phyloP scores from a whole-genome alignment of 2,329 filamentous ascomycete genomes.

The Akanthomyces muscarius region DNA sequence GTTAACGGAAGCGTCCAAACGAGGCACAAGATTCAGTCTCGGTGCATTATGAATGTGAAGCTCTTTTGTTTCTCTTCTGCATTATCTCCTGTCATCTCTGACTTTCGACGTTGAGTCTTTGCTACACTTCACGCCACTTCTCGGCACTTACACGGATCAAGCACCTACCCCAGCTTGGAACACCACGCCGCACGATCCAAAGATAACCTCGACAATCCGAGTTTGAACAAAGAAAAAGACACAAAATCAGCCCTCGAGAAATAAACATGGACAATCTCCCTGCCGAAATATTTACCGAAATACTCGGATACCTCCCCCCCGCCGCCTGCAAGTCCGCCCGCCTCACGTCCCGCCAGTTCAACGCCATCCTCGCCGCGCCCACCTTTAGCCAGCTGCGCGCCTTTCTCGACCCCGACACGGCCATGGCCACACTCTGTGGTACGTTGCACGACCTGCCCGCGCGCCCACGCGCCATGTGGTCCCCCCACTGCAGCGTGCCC shows the following conservation, averaged over 20 bases:
- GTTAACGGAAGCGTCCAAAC: no score
- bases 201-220: no score
- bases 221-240: neutral
- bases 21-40: neutral
- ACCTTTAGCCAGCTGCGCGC: conserved; percentile 28
- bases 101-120: no score
- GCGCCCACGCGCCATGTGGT: conserved; percentile 31
- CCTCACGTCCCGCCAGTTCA: conserved; percentile 32
- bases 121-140: no score
- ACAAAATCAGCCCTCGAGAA: neutral
- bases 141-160: no score
- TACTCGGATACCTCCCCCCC: conserved; percentile 26
- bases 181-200: no score
- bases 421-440: conserved; percentile 23
- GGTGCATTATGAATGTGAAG: no score
- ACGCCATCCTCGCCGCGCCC: conserved; percentile 27
- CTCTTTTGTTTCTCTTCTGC: no score
- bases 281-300: conserved; percentile 28
- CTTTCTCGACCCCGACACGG: conserved; percentile 28
- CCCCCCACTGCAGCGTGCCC: conserved; percentile 33
- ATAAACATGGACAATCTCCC: conserved; percentile 30
- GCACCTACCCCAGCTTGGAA: no score
- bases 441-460: conserved; percentile 23
- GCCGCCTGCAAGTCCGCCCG: conserved; percentile 26
- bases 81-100: no score